phyloP scores from a whole-genome alignment of 768 basidiomycete genomes.

The Amanita jacksonii region DNA sequence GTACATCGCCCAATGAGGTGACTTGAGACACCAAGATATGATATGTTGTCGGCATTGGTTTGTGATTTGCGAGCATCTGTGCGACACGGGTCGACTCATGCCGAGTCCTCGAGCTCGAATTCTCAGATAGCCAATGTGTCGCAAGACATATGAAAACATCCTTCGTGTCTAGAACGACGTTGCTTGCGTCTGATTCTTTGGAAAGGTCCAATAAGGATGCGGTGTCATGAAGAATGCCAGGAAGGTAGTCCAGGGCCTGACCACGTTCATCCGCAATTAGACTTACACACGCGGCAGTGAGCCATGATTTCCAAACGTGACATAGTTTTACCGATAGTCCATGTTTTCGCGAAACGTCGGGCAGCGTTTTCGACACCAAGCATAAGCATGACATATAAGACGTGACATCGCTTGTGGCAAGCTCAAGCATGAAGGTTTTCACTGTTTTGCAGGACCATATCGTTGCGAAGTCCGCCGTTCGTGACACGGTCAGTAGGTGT shows the following conservation, averaged over 20 bases:
- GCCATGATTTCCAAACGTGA: neutral
- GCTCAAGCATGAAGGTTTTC: neutral
- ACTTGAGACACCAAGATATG: constrained; percentile 12
- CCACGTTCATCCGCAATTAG: neutral
- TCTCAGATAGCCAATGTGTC: constrained; percentile 8
- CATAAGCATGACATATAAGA: constrained; percentile 3
- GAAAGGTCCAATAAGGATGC: neutral
- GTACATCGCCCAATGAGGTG: constrained; percentile 10
- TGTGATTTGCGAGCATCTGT: constrained; percentile 7
- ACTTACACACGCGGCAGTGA: neutral
- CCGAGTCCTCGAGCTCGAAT: neutral
- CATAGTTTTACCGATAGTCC: no score
- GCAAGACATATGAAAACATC: constrained; percentile 6
- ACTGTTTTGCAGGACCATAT: constrained; percentile 37
- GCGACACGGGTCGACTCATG: constrained; percentile 1
- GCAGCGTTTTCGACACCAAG: neutral
- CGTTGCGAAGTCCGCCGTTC: neutral
- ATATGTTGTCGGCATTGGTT: constrained; percentile 18
- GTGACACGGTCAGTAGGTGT: constrained; percentile 23
- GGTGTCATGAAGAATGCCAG: neutral
- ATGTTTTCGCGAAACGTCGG: constrained; percentile 18
- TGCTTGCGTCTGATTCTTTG: neutral
- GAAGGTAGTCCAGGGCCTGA: neutral
- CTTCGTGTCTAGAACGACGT: neutral
- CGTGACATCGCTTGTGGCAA: neutral